Evolutionary conservation across 495 filamentous ascomycete species (phyloP), one percentile per base, ranked within the genome.

Genomic region (Gamarada debralockiae): DNA sequence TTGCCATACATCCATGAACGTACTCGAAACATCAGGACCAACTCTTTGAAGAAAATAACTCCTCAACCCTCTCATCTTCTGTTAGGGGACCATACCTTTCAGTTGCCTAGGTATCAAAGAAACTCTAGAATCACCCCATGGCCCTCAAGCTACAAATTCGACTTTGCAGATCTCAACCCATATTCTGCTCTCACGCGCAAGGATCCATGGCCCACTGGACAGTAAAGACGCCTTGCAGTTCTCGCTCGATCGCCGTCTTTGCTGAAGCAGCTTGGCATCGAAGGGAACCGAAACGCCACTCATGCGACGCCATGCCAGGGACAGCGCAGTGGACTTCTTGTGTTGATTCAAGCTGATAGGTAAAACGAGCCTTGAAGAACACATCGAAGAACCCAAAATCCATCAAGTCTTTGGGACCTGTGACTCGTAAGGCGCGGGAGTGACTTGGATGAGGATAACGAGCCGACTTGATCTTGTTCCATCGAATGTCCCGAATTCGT

Each of bases 161-260:
- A n/a, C n/a, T n/a, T n/a, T n/a, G n/a, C n/a, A n/a, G n/a, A n/a
- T n/a, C n/a, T n/a, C n/a, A n/a, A n/a, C n/a, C n/a, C n/a, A n/a
- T n/a, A n/a, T n/a, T n/a, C n/a, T n/a, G n/a, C n/a, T 29, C 27
- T 29, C 10, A 29, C 42, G 9, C 7, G 44, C 44, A 48, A 14
- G 44, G 44, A 20, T 48, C 44, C 2, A 2, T 2, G 13, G 25
- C 24, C 20, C 12, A 48, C 14, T 48, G 18, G 2, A 27, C 22
- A 25, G 14, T 3, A 14, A 17, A 29, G 15, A 48, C 27, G 20
- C 23, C 23, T 20, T 31, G 20, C n/a, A 34, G 22, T 22, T 48
- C 44, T 2, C 44, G 44, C 9, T 48, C 44, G 23, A 48, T 31
- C n/a, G 44, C 44, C 12, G 23, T 29, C 44, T 29, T 48, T 3